Evolutionary conservation across 2,329 filamentous ascomycete species (phyloP), one percentile per base, ranked within the genome.

Genomic region (Apiospora aurea): DNA sequence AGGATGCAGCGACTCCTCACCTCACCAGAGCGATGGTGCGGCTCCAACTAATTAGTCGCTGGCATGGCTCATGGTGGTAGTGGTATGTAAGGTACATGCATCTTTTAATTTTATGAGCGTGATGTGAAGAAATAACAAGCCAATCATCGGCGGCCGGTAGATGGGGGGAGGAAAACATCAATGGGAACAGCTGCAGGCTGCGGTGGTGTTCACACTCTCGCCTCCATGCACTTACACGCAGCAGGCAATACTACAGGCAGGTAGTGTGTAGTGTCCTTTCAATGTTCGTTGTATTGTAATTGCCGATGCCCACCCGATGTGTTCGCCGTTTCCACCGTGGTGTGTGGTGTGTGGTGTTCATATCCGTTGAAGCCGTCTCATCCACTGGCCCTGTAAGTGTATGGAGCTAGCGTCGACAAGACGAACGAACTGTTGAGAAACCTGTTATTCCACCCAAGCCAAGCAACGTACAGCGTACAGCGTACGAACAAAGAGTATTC

Each of bases 51-150:
- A 7, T 3, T 53, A 38, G 34, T 38, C 34, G 34, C 34, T 38
- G 34, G 34, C 34, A 34, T 49, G 46, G 44, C 14, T 2, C 10
- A 53, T 57, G 26, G 26, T 61, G 18, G 29, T 61, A 61, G 29
- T 21, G 53, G 21, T n/a, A 64, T 64, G 57, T 38, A 64, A 64
- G 57, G 57, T 64, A 64, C 57, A 64, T 64, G 57, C 34, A 41
- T 53, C 14, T 53, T 38, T 11, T 24, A 64, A 64, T 64, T n/a
- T 64, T 24, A 64, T 64, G 57, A 41, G n/a, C 21, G 57, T 13
- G 34, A 64, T n/a, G 18, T 64, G 57, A 64, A 41, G 57, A 64
- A 10, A n/a, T 64, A 64, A 64, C 57, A 64, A 13, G 11, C 57
- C 57, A 64, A 64, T 64, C 57, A 64, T 41, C 8, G 34, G 18